Base-by-base conservation (phyloP, 768 basidiomycete genomes). In the Tricholomella constricta region DNA sequence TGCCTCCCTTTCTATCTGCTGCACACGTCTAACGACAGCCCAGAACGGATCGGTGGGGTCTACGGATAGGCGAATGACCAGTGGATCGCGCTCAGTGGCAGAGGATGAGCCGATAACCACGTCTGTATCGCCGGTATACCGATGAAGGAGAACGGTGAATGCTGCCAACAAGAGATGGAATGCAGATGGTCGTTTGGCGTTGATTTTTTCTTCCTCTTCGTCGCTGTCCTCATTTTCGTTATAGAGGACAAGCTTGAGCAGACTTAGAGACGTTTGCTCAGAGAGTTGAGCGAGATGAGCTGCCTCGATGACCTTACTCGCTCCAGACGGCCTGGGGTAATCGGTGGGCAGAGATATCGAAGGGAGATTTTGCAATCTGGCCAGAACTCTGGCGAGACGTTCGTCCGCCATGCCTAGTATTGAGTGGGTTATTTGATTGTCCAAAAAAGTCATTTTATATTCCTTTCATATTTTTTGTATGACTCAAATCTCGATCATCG, bases 71-170 rank as follows among this genome's bases (percentile, higher is more conserved):
- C 94, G 84, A 25, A 99, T 80, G 34, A 99, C 79, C 34, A 99
- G 78, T 8, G 94, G 93, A 54, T 89, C 84, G 22, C 82, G 80
- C 6, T 83, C 81, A 5, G 80, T 74, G 2, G 89, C 84, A 22
- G 91, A 88, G 14, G 93, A 94, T 3, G 91, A 91, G 31, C 89
- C 94, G 63, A 99, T 88, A 52, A 97, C 80, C 56, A 99, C 78
- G 62, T 97, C 94, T 23, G 86, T 94, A 67, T 99, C 97, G 35
- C 91, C 95, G 0, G 97, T 98, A 72, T 94, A 97, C 36, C 96
- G 81, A 72, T 98, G 94, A 11, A 99, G 75, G 45, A 98, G 78
- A 19, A 96, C 88, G 10, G 84, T 81, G 72, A 99, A 97, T 0
- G 96, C 88, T n/a, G 97, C 83, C 37, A 98, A 78, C 40, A 98